Evolutionary conservation across 345 rosid species (phyloP), one percentile per base, ranked within the genome.

Genomic region (Corchorus olitorius): DNA sequence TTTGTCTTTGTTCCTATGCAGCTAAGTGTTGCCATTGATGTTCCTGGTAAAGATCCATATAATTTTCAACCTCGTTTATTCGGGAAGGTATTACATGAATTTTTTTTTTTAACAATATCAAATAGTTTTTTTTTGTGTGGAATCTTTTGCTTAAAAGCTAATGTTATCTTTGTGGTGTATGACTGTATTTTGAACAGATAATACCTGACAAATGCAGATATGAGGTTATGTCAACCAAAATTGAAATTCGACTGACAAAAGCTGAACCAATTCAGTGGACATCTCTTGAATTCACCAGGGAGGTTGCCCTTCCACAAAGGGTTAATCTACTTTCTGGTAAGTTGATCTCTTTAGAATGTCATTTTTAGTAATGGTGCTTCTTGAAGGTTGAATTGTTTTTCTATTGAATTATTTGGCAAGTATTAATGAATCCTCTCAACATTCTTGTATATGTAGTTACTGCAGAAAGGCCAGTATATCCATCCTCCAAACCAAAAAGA

Each of bases 231-330:
- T 76, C 96, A 5, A 97, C 97, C 72, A 97, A 92, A 82, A 65
- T 94, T 43, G 99, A 97, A 88, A 87, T 94, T 76, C 88, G 87
- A 65, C 93, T 97, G 46, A 88, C 89, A 56, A 97, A 97, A 87
- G 93, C 92, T 33, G 98, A 90, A 77, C 73, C 80, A 20, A 75
- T 90, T 65, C 90, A 87, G 4, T 97, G 99, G 99, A 76, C 86
- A 8, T 79, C 98, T 77, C 99, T 97, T 27, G 98, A 92, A 83
- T 93, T 81, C 67, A 82, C 76, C 80, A 82, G 82, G 76, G 89
- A 86, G 43, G 76, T 72, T 72, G 55, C 63, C 12, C 86, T 91
- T 71, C 81, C 80, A 53, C 89, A 68, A 65, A 86, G 70, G 79
- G 80, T 78, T 4, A 81, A 73, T 76, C 75, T 75, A 20, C 55